Percentiles rank a stretch among this genome's conserved stretches.
These are phyloP conservation scores for Pyracantha coccinea DNA, from an alignment of 331 rosid species.

Conservation along the genomic window DNA sequence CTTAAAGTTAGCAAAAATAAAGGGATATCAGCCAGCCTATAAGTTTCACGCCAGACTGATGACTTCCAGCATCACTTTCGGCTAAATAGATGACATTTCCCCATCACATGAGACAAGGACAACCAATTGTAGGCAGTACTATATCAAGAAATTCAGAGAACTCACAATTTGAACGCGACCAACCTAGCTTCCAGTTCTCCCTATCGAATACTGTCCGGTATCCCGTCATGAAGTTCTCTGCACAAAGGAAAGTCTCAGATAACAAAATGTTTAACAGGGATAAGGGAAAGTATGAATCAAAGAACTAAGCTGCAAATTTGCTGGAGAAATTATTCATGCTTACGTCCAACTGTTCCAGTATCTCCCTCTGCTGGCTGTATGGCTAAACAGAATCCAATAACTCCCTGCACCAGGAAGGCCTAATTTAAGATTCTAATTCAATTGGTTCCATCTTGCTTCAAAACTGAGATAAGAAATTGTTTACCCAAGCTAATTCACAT, in stretches of 20 bases:
- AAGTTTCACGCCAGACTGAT: background rate
- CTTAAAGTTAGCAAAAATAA: background rate
- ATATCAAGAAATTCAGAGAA: conserved; percentile 12
- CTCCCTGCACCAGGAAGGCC: conserved; percentile 49
- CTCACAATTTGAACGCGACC: conserved; percentile 91
- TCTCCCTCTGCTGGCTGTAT: conserved; percentile 68
- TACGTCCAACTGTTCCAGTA: conserved; percentile 83
- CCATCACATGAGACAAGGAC: background rate
- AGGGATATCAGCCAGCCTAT: background rate
- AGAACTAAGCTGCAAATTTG: background rate
- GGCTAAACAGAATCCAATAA: conserved; percentile 71
- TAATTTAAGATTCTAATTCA: background rate
- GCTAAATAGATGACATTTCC: background rate
- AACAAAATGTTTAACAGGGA: background rate
- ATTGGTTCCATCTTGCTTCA: background rate
- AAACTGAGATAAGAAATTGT: background rate
- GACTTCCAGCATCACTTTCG: background rate
- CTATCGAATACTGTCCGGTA: conserved; percentile 84
- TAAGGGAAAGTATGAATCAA: background rate
- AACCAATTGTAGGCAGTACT: background rate
- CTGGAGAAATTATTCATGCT: conserved; percentile 25
- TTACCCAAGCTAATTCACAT: background rate
- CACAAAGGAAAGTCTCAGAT: conserved; percentile 10
- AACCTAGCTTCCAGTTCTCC: conserved; percentile 64
- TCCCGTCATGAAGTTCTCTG: conserved; percentile 92